Evolutionary conservation across 805 yeast species (phyloP).

Genomic region (Saturnispora quitensis): DNA sequence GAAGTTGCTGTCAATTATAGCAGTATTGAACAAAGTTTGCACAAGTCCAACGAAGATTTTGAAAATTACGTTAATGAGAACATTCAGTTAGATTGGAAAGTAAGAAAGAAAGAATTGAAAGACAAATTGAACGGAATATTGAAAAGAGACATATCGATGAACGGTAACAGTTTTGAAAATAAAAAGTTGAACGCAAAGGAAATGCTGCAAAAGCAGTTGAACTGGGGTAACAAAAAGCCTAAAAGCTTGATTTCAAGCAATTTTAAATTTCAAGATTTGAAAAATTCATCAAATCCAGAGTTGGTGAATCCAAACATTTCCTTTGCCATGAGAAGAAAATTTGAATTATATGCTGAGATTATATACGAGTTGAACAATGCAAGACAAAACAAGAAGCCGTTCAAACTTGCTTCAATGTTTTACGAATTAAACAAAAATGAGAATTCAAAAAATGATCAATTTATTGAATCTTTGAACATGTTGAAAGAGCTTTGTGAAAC

Average conservation of each 20-base stretch:
- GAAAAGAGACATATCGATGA: constrained; percentile 20
- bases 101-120: constrained; percentile 63
- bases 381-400: constrained; percentile 43
- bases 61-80: constrained; percentile 67
- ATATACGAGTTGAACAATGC: constrained; percentile 63
- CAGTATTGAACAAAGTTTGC: constrained; percentile 41
- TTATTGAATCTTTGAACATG: constrained; percentile 68
- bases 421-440: constrained; percentile 50
- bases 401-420: constrained; percentile 52
- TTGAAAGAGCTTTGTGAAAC: constrained; percentile 38
- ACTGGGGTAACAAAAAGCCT: constrained; percentile 23
- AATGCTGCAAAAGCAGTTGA: constrained; percentile 17
- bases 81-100: constrained; percentile 76
- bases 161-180: constrained; percentile 12
- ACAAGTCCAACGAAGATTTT: constrained; percentile 71
- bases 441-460: constrained; percentile 59
- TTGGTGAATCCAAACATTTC: constrained; percentile 17
- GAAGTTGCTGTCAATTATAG: neutral
- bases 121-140: constrained; percentile 56
- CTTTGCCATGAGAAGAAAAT: constrained; percentile 39
- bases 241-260: constrained; percentile 24
- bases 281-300: neutral
- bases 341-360: constrained; percentile 66
- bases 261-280: constrained; percentile 22
- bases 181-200: constrained; percentile 16